These are phyloP conservation scores for Fibroporia radiculosa DNA, from an alignment of 768 basidiomycete genomes.

Conservation along the genomic window DNA sequence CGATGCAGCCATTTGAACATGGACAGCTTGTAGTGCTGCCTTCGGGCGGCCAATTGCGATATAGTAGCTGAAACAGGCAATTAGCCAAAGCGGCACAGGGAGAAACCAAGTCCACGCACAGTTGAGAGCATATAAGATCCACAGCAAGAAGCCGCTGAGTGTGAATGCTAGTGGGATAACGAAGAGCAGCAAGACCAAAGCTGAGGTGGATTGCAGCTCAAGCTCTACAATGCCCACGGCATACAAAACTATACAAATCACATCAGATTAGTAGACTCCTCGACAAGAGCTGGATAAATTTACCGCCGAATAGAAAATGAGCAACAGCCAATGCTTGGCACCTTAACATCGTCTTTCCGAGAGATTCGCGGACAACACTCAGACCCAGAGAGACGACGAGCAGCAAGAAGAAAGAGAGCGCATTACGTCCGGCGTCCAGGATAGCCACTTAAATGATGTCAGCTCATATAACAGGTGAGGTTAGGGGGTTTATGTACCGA, in stretches of 20 bases:
- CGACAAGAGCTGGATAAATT: constrained; percentile 19
- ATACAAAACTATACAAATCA: constrained; percentile 60
- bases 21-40: constrained; percentile 75
- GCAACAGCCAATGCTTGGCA: constrained; percentile 75
- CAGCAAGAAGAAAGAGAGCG: constrained; percentile 91
- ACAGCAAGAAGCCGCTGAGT: constrained; percentile 90
- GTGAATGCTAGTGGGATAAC: constrained; percentile 94
- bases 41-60: constrained; percentile 73
- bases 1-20: constrained; percentile 88
- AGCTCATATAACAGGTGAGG: background rate
- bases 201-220: constrained; percentile 84
- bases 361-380: constrained; percentile 83
- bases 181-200: constrained; percentile 76
- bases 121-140: constrained; percentile 90
- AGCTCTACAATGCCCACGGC: constrained; percentile 93
- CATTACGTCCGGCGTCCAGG: constrained; percentile 89
- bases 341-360: constrained; percentile 78
- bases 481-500: constrained; percentile 46
- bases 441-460: constrained; percentile 60
- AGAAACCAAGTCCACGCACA: constrained; percentile 36
- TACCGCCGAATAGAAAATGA: constrained; percentile 94
- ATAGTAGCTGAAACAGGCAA: constrained; percentile 61
- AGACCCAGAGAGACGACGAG: constrained; percentile 88
- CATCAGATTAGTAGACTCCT: background rate
- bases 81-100: background rate